Conservation (phyloP, 306 rosid genomes). For the Trifolium pratense region DNA sequence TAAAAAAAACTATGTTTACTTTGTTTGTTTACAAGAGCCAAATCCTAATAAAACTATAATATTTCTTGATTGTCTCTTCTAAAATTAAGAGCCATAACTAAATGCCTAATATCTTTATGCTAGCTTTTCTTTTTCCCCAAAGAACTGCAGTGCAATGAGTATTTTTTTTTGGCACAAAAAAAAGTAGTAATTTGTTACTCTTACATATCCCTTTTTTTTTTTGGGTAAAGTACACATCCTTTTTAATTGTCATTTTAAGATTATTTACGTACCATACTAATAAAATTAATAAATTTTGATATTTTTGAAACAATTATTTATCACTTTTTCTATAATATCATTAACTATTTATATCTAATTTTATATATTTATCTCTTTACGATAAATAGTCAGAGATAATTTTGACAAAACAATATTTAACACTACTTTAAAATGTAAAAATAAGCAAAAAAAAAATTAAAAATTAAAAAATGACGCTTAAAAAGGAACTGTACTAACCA, state of each 20-base stretch:
- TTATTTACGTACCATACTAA: no score
- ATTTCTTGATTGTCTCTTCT: conserved; percentile 16
- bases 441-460: background rate
- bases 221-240: no score
- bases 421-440: no score
- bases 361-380: background rate
- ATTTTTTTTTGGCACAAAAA: no score
- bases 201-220: no score
- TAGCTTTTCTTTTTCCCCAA: background rate
- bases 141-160: no score
- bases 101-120: background rate
- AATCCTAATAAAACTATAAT: conserved; percentile 5
- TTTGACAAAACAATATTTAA: background rate
- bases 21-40: background rate
- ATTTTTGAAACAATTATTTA: background rate
- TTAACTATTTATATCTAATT: background rate
- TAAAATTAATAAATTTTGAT: background rate
- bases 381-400: background rate
- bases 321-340: background rate
- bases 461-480: background rate
- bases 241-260: no score
- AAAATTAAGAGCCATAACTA: background rate
- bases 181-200: no score
- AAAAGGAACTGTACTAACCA: conserved; percentile 46
- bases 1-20: background rate